These are phyloP conservation scores for Physcomitrium patens DNA, from an alignment of 225 moss, liverwort and hornwort species.

Conservation along the genomic window DNA sequence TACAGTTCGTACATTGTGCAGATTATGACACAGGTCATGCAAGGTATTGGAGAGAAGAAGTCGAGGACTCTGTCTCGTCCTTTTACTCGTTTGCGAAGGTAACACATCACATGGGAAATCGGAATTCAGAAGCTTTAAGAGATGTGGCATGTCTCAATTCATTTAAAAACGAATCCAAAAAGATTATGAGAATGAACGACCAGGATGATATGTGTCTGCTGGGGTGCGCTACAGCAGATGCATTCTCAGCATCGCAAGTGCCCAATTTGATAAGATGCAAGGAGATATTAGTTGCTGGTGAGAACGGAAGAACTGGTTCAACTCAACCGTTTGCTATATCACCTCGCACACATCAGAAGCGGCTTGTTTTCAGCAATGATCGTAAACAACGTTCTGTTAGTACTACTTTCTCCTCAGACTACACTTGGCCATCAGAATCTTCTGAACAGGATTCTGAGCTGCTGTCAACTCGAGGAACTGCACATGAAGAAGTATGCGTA, in stretches of 20 bases:
- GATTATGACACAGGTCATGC: neutral
- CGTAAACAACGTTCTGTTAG: slow-evolving; percentile 22
- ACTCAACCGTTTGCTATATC: slow-evolving; percentile 23
- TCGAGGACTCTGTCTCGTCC: slow-evolving; percentile 21
- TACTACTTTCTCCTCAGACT: slow-evolving; percentile 31
- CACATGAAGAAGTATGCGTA: slow-evolving; percentile 7
- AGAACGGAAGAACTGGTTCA: neutral
- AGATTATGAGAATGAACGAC: slow-evolving; percentile 1
- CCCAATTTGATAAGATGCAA: neutral
- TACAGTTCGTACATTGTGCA: neutral
- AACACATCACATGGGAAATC: neutral
- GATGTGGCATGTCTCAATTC: neutral
- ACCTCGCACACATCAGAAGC: slow-evolving; percentile 21
- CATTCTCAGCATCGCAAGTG: neutral
- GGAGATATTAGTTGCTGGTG: neutral
- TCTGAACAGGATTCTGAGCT: slow-evolving; percentile 32
- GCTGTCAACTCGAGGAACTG: slow-evolving; percentile 9
- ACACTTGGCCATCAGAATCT: slow-evolving; percentile 43
- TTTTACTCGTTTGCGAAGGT: neutral
- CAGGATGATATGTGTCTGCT: neutral
- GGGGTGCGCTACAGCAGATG: slow-evolving; percentile 3
- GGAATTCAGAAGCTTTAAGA: neutral
- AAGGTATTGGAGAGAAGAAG: slow-evolving; percentile 39
- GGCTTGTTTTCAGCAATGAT: slow-evolving; percentile 40
- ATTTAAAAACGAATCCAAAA: slow-evolving; percentile 5